Base-by-base conservation (phyloP, 2,329 filamentous ascomycete genomes). In the Byssoonygena ceratinophila region DNA sequence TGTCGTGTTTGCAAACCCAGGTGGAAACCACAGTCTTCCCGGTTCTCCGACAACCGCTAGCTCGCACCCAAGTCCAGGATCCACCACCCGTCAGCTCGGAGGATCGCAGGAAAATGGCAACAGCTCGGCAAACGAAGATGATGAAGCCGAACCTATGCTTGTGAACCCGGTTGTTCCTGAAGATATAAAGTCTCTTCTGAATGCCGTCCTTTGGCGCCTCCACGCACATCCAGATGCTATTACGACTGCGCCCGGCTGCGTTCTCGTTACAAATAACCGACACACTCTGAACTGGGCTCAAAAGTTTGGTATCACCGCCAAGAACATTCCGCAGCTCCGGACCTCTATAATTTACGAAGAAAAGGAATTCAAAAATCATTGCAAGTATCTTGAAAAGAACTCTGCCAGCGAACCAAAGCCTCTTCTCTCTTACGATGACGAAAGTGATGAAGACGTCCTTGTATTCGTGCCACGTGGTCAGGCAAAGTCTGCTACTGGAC, bases 321-420 rank as follows among this genome's bases (percentile, higher is more conserved):
- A 74, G 59, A 74, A 72, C 52, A 72, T 74, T 54, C 69, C 73
- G 49, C 72, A 74, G 55, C 58, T 74, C 46, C 70, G 72, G 32
- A 73, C 70, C 12, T 68, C 70, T 20, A 72, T 74, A 53, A 69
- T 72, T 52, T 69, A 72, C 55, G 71, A 74, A 57, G 70, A 73
- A 53, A 64, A 68, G 23, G 70, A 73, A 52, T 68, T 66, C 59
- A 72, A 72, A 54, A 70, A 70, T 54, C 66, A 68, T 25, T 71
- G 69, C 60, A 72, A 70, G 55, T 69, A 71, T 54, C 64, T 68
- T 16, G 71, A 74, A 57, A 73, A 72, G 59, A 72, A 63, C 12
- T 66, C 68, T 54, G 57, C 59, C 50, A 43, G 54, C 29, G 68
- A 73, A 46, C 68, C 70, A 7, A 72, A 73, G 58, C 66, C 3